Percentiles rank a stretch among this genome's conserved stretches.
Evolutionary conservation across 2,329 filamentous ascomycete genomes (phyloP).

Genomic region (Pseudogymnoascus sp.): DNA sequence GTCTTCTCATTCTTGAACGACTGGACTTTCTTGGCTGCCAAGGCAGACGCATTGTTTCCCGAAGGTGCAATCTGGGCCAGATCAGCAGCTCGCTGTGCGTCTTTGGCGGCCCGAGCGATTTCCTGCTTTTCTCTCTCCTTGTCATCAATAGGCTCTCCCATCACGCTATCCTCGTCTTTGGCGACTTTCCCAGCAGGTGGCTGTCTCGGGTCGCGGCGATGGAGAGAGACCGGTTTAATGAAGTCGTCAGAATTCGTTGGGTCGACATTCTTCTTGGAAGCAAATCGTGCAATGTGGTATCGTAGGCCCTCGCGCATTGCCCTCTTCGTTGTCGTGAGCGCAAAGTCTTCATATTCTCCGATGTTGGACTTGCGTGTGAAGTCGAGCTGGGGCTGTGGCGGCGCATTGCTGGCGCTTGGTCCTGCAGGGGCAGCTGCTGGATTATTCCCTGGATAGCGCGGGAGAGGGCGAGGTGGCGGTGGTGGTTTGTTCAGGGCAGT

Average conservation of each 20-base stretch:
- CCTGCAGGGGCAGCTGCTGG: slow-evolving; percentile 10
- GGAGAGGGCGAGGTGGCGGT: slow-evolving; percentile 14
- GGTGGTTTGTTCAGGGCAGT: slow-evolving; percentile 11
- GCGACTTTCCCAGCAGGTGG: slow-evolving; percentile 56
- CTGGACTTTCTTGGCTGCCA: slow-evolving; percentile 34
- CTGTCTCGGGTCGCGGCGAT: slow-evolving; percentile 77
- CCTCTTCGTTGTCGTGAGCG: slow-evolving; percentile 77
- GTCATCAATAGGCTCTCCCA: slow-evolving; percentile 40
- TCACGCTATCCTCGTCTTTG: slow-evolving; percentile 47
- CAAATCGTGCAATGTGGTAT: slow-evolving; percentile 79
- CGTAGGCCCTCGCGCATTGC: slow-evolving; percentile 72
- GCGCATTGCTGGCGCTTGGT: slow-evolving; percentile 32
- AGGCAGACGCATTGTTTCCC: slow-evolving; percentile 43
- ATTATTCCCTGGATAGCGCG: slow-evolving; percentile 9
- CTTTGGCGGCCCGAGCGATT: slow-evolving; percentile 68
- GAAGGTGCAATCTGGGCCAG: slow-evolving; percentile 89
- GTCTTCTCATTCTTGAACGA: slow-evolving; percentile 79
- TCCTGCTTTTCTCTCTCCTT: slow-evolving; percentile 59
- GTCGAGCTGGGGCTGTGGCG: slow-evolving; percentile 44
- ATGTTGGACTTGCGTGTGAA: slow-evolving; percentile 49
- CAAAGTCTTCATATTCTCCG: slow-evolving; percentile 46
- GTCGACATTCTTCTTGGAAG: slow-evolving; percentile 56
- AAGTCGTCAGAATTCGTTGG: slow-evolving; percentile 68
- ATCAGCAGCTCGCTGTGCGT: slow-evolving; percentile 79
- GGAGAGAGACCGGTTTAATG: slow-evolving; percentile 77